phyloP scores from a whole-genome alignment of 1,284 basidiomycete genomes.

The Cerrena zonata region DNA sequence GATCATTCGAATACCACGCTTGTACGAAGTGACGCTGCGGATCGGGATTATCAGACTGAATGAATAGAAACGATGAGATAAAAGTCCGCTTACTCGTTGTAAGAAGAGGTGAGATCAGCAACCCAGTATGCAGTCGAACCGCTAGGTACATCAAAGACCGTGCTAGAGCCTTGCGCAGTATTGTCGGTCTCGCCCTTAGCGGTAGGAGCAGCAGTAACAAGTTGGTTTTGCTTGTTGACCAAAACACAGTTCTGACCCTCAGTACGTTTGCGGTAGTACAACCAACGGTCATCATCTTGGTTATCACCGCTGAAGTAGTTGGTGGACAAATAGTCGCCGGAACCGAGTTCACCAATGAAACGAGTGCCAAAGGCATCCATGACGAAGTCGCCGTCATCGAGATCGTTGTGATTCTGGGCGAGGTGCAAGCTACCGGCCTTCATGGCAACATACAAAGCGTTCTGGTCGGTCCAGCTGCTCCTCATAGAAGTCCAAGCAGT shows the following conservation, averaged over 20 bases:
- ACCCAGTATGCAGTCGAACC: constrained; percentile 82
- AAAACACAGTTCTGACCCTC: constrained; percentile 95
- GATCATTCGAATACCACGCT: constrained; percentile 83
- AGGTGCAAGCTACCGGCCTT: constrained; percentile 77
- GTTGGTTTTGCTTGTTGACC: constrained; percentile 76
- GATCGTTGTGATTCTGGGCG: constrained; percentile 90
- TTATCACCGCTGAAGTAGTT: constrained; percentile 69
- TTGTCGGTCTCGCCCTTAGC: constrained; percentile 53
- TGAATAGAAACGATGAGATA: constrained; percentile 6
- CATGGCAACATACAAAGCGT: constrained; percentile 80
- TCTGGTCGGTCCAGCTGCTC: constrained; percentile 84
- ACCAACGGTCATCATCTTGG: constrained; percentile 72
- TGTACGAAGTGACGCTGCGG: constrained; percentile 49
- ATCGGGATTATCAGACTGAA: neutral
- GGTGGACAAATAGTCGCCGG: constrained; percentile 72
- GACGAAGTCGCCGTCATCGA: constrained; percentile 92
- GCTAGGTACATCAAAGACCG: constrained; percentile 53
- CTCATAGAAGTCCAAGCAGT: constrained; percentile 90
- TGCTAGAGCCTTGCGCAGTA: constrained; percentile 76
- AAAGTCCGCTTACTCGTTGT: constrained; percentile 60
- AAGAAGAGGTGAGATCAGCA: constrained; percentile 76
- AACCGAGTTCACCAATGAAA: constrained; percentile 94
- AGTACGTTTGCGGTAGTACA: constrained; percentile 92
- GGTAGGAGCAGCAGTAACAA: constrained; percentile 66
- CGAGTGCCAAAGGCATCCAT: constrained; percentile 90